Conservation (phyloP, 495 filamentous ascomycete genomes). For the Hyaloscypha bicolor region DNA sequence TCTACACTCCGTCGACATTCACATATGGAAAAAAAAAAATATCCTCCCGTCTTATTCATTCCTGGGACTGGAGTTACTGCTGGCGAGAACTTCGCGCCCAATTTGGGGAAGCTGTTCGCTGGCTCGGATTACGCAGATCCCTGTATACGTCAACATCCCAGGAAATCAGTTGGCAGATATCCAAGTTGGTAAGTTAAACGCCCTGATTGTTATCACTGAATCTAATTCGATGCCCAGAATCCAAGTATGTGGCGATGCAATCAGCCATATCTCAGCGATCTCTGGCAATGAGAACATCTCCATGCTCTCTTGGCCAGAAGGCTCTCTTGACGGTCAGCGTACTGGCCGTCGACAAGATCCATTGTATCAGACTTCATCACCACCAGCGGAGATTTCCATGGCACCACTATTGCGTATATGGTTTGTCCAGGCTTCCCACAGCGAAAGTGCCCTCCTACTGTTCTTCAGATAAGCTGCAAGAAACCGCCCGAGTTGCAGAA, state of each 20-base stretch:
- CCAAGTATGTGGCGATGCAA: conserved; percentile 42
- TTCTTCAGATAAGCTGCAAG: conserved; percentile 34
- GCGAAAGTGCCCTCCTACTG: conserved; percentile 24
- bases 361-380: neutral
- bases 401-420: neutral
- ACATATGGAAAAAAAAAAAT: conserved; percentile 40
- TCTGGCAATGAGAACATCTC: conserved; percentile 54
- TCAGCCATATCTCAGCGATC: conserved; percentile 50
- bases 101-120: conserved; percentile 42
- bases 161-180: conserved; percentile 39
- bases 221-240: conserved; percentile 27
- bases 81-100: conserved; percentile 42
- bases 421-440: neutral
- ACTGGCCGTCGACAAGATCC: neutral
- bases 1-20: conserved; percentile 46
- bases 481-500: too few species aligned
- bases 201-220: too few species aligned
- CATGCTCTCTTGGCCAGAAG: conserved; percentile 38
- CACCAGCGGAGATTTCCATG: neutral
- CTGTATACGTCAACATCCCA: conserved; percentile 51
- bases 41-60: conserved; percentile 42
- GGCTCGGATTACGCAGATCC: conserved; percentile 39
- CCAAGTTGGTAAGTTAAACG: conserved; percentile 30
- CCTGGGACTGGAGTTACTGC: conserved; percentile 47
- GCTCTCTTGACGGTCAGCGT: neutral